phyloP scores from a whole-genome alignment of 306 rosid genomes.

The Biancaea sappan region DNA sequence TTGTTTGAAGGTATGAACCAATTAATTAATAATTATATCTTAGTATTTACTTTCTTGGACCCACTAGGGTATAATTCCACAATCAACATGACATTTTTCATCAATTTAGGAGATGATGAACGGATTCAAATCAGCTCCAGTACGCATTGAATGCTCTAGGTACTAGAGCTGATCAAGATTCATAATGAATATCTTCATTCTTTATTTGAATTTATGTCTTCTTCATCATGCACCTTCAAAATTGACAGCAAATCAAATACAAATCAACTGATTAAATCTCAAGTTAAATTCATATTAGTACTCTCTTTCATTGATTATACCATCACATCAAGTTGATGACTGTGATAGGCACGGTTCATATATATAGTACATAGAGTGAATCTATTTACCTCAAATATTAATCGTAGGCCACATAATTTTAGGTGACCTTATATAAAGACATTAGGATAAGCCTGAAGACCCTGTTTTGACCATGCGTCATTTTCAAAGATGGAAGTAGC shows the following conservation, averaged over 20 bases:
- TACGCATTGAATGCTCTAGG: no score
- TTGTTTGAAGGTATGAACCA: constrained; percentile 29
- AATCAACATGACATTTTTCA: background rate
- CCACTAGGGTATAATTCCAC: constrained; percentile 21
- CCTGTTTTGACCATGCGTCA: background rate
- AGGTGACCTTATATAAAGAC: no score
- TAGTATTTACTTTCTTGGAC: constrained; percentile 37
- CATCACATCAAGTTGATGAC: no score
- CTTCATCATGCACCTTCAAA: background rate
- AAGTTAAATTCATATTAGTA: background rate
- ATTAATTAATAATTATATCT: background rate
- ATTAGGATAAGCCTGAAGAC: constrained; percentile 7
- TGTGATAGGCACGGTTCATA: no score
- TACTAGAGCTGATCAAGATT: no score
- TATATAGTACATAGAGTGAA: no score
- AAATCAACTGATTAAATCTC: constrained; percentile 25
- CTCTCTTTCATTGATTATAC: no score
- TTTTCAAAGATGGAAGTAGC: constrained; percentile 3
- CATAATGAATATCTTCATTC: background rate
- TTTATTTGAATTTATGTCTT: background rate
- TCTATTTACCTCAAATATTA: no score
- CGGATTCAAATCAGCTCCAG: no score
- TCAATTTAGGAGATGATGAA: constrained; percentile 9
- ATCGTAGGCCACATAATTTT: no score
- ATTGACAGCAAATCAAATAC: constrained; percentile 9